Evolutionary conservation across 768 basidiomycete genomes (phyloP).

Genomic region (Crassisporium funariophilum): DNA sequence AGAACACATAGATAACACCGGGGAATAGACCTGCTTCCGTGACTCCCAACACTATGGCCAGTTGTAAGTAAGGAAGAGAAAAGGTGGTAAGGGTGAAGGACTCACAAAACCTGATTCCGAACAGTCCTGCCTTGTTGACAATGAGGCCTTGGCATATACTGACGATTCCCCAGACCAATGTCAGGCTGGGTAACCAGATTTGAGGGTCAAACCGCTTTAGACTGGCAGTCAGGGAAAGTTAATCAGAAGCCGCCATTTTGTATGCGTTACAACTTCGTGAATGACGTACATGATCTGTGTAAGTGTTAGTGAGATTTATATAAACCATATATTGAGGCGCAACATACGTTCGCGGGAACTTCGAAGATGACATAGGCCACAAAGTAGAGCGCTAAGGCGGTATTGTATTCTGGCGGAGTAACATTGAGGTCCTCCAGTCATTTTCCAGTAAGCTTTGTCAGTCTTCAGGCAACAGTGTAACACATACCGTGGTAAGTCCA

Average conservation of each 20-base stretch:
- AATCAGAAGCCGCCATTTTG: too few species aligned
- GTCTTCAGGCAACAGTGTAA: too few species aligned
- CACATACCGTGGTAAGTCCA: conserved; percentile 47
- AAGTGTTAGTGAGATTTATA: conserved; percentile 2
- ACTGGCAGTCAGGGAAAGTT: conserved; percentile 26
- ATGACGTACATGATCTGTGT: conserved; percentile 41
- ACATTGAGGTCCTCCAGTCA: conserved; percentile 54
- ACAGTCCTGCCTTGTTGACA: conserved; percentile 52
- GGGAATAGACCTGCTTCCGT: conserved; percentile 65
- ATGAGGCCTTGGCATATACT: conserved; percentile 59
- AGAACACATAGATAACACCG: conserved; percentile 60
- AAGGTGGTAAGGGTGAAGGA: background rate
- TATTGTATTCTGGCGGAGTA: conserved; percentile 54
- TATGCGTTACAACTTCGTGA: too few species aligned
- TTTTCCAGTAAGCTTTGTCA: too few species aligned
- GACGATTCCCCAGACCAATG: conserved; percentile 58
- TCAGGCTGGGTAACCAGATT: conserved; percentile 62
- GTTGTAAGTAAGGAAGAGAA: background rate
- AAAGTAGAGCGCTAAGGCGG: conserved; percentile 60
- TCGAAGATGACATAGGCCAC: conserved; percentile 63
- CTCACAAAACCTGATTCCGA: conserved; percentile 56
- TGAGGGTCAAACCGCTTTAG: conserved; percentile 63
- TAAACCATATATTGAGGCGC: too few species aligned
- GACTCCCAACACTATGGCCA: conserved; percentile 49
- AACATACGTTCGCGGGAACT: conserved; percentile 54